These are phyloP conservation scores for Lentinula aciculospora DNA, from an alignment of 768 basidiomycete genomes.

Conservation along the genomic window DNA sequence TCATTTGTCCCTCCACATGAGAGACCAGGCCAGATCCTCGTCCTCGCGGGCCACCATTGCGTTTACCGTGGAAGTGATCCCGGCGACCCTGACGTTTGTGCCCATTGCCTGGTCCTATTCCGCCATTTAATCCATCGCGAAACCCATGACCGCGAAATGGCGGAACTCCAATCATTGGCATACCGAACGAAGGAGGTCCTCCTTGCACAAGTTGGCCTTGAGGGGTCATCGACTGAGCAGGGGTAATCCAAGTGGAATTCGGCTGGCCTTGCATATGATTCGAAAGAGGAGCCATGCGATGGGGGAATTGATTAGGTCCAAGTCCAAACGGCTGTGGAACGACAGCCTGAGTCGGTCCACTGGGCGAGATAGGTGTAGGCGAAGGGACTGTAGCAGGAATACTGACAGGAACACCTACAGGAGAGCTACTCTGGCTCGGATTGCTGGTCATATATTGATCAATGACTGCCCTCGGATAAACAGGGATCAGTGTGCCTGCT, in stretches of 20 bases:
- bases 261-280: neutral
- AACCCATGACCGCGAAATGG: neutral
- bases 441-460: constrained; percentile 59
- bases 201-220: neutral
- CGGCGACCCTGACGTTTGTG: constrained; percentile 2
- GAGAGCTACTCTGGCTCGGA: neutral
- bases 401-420: neutral
- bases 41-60: neutral
- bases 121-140: neutral
- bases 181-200: neutral
- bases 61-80: neutral
- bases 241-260: neutral
- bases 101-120: neutral
- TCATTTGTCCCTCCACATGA: neutral
- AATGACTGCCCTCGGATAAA: constrained; percentile 66
- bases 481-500: constrained; percentile 64
- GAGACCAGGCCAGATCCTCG: neutral
- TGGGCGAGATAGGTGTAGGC: neutral
- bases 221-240: neutral
- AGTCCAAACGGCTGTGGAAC: neutral
- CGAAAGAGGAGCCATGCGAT: neutral
- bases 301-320: neutral
- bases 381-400: neutral
- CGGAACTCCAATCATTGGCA: constrained; percentile 1
- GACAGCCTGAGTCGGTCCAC: neutral